A percentile compares a stretch with the other conserved stretches of the same genome.
These are phyloP conservation scores for Avena atlantica DNA, from an alignment of 176 grass and related monocot genomes.

Conservation along the genomic window DNA sequence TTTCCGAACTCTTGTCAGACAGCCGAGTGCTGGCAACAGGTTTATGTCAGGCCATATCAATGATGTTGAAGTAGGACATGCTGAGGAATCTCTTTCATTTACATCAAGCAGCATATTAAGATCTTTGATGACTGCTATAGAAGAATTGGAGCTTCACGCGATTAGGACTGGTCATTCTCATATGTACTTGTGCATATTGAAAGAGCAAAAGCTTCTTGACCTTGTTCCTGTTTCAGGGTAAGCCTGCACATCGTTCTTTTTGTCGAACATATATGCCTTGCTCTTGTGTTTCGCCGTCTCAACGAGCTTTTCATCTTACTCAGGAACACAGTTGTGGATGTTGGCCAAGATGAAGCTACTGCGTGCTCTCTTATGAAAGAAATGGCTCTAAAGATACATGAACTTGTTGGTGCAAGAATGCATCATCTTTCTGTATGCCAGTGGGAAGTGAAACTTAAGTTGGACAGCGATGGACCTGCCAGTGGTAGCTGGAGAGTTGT, in stretches of 20 bases:
- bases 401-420: constrained; percentile 89
- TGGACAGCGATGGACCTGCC: constrained; percentile 70
- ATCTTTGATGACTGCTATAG: constrained; percentile 80
- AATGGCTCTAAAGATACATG: constrained; percentile 92
- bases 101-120: constrained; percentile 82
- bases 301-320: constrained; percentile 36
- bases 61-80: constrained; percentile 48
- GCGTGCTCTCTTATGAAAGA: constrained; percentile 75
- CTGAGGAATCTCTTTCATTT: constrained; percentile 68
- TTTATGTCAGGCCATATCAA: constrained; percentile 57
- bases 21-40: constrained; percentile 60
- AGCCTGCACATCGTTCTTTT: constrained; percentile 37
- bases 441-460: constrained; percentile 91
- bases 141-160: constrained; percentile 91
- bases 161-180: constrained; percentile 90
- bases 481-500: constrained; percentile 91
- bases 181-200: constrained; percentile 86
- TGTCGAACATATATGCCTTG: neutral
- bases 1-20: constrained; percentile 85
- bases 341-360: constrained; percentile 72
- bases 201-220: constrained; percentile 82
- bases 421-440: constrained; percentile 96
- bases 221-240: constrained; percentile 83
- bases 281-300: neutral
- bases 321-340: constrained; percentile 74